Evolutionary conservation across 2,329 filamentous ascomycete species (phyloP).

Genomic region (Alternaria longipes): DNA sequence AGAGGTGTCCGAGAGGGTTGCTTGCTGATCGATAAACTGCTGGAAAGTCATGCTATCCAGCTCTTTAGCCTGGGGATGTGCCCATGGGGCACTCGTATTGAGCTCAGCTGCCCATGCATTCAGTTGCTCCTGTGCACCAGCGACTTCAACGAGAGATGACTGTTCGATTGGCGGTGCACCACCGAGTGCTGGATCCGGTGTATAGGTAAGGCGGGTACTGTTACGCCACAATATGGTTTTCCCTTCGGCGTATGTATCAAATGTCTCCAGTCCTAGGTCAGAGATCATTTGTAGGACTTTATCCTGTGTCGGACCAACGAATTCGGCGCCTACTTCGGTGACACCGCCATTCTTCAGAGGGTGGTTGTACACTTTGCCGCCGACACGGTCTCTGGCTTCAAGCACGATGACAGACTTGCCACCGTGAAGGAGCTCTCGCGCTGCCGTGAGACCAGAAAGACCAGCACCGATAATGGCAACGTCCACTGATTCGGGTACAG

Average conservation of each 20-base stretch:
- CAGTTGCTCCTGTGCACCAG: slow-evolving; percentile 19
- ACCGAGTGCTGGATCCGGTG: slow-evolving; percentile 18
- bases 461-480: slow-evolving; percentile 59
- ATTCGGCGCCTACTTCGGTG: slow-evolving; percentile 36
- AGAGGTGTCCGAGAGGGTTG: slow-evolving; percentile 16
- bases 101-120: slow-evolving; percentile 30
- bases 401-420: slow-evolving; percentile 57
- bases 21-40: slow-evolving; percentile 11
- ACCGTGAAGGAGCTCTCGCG: slow-evolving; percentile 48
- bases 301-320: slow-evolving; percentile 36
- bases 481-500: slow-evolving; percentile 23
- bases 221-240: slow-evolving; percentile 28
- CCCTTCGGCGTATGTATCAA: slow-evolving; percentile 26
- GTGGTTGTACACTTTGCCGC: slow-evolving; percentile 59
- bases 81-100: slow-evolving; percentile 29
- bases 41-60: slow-evolving; percentile 29
- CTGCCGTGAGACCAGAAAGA: slow-evolving; percentile 37
- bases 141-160: slow-evolving; percentile 21
- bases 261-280: slow-evolving; percentile 30
- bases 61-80: slow-evolving; percentile 18
- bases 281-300: slow-evolving; percentile 26
- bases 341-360: slow-evolving; percentile 30
- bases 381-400: slow-evolving; percentile 61
- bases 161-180: slow-evolving; percentile 23
- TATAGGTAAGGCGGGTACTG: slow-evolving; percentile 18